These are phyloP conservation scores for Telopea speciosissima DNA, from an alignment of 177 flowering plant genomes.

Conservation along the genomic window DNA sequence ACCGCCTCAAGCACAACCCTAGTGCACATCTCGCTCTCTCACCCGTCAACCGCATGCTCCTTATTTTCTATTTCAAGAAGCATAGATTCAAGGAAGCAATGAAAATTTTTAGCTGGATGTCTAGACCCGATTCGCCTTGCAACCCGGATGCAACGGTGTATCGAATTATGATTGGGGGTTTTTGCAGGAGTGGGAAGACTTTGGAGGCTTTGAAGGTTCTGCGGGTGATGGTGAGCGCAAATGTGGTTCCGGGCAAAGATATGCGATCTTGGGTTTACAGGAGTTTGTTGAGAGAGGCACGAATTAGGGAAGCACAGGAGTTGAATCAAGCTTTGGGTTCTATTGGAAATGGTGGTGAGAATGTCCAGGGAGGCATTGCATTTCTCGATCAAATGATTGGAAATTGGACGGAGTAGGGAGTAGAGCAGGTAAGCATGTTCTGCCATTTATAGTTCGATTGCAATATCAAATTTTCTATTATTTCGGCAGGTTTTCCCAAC, in stretches of 20 bases:
- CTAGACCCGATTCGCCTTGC: conserved; percentile 32
- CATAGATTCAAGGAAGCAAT: conserved; percentile 31
- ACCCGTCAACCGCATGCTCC: conserved; percentile 26
- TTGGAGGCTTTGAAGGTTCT: conserved; percentile 39
- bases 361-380: conserved; percentile 7
- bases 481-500: not conserved
- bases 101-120: conserved; percentile 40
- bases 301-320: conserved; percentile 41
- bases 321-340: conserved; percentile 26
- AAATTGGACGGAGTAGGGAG: conserved; percentile 36
- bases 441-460: not conserved
- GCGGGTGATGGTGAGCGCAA: conserved; percentile 29
- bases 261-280: conserved; percentile 26
- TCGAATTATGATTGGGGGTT: conserved; percentile 31
- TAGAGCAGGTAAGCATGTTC: conserved; percentile 13
- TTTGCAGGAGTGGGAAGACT: conserved; percentile 26
- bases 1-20: conserved; percentile 31
- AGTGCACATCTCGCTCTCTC: conserved; percentile 15
- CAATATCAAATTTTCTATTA: too few relatives aligned
- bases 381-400: conserved; percentile 30
- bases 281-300: conserved; percentile 52
- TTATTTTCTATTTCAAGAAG: conserved; percentile 27
- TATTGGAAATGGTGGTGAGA: conserved; percentile 12
- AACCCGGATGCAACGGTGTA: conserved; percentile 13
- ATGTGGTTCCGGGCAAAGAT: conserved; percentile 19